phyloP scores from a whole-genome alignment of 371 early-diverging fungal genomes.

The Saksenaea oblongispora region DNA sequence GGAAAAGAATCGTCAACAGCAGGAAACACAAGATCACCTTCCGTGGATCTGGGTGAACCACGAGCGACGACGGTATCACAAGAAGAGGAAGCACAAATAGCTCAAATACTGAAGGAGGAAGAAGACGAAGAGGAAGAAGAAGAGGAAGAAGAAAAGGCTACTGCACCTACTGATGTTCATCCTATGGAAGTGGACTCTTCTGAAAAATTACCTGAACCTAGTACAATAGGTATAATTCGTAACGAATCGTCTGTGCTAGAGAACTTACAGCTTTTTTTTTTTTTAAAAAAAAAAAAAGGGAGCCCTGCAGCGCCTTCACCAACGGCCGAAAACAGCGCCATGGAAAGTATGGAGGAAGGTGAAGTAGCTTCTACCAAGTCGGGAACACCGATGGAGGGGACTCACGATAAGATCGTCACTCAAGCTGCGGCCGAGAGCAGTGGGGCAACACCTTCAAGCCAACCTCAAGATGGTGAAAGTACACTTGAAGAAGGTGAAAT shows the following conservation, averaged over 20 bases:
- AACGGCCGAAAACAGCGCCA: neutral
- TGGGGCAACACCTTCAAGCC: conserved; percentile 1
- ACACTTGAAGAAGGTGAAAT: conserved; percentile 46
- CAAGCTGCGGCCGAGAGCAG: conserved; percentile 8
- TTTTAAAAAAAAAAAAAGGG: conserved; percentile 3
- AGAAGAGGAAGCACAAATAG: conserved; percentile 40
- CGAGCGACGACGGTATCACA: conserved; percentile 21
- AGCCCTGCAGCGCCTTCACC: conserved; percentile 6
- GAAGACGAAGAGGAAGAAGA: too few species aligned
- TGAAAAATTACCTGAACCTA: neutral
- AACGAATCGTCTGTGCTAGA: neutral
- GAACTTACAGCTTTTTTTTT: neutral
- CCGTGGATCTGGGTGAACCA: conserved; percentile 13
- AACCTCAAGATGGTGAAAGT: conserved; percentile 21
- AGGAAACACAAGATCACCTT: conserved; percentile 15
- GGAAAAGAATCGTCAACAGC: conserved; percentile 9
- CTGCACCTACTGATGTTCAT: neutral
- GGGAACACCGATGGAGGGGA: neutral
- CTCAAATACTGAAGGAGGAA: conserved; percentile 24
- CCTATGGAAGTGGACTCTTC: neutral
- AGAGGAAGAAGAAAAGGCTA: conserved; percentile 24
- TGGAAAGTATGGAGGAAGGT: conserved; percentile 49
- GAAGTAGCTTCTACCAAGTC: conserved; percentile 40
- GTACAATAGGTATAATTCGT: neutral
- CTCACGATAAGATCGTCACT: neutral